Base-by-base conservation (phyloP, 2,329 filamentous ascomycete genomes). In the Arachnomyces sp. region DNA sequence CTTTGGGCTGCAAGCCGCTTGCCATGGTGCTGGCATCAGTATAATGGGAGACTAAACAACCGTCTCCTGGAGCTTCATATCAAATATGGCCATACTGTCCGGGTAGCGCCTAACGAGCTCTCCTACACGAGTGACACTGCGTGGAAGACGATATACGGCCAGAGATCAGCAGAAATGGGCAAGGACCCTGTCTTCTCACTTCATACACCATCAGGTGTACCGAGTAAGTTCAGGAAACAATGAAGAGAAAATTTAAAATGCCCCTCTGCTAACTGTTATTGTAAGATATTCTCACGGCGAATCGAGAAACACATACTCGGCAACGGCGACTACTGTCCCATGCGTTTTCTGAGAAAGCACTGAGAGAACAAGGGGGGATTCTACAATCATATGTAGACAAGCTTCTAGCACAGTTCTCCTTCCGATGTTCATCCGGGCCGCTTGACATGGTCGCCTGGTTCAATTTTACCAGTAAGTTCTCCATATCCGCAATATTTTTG, bases 71-170 rank as follows among this genome's bases (percentile, higher is more conserved):
- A 37, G 2, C 45, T 59, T 2, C 55, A 59, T 28, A 46, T 46
- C 7, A 36, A 41, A 11, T 56, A 57, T 30, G 56, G 56, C 3
- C 45, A 55, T 3, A 50, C 66, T 2, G 61, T 69, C 13, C 58
- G 67, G 2, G 57, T 66, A 11, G 52, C 55, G 1, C 68, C 68
- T 0, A 57, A 59, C 29, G 54, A 66, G 17, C 48, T 71, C 3
- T 62, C 56, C 13, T 65, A 62, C 44, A 52, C 53, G 15, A 45
- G 41, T 17, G 44, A 50, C 6, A 37, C 49, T 5, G 56, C 53
- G 13, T 63, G 56, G 57, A 58, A 58, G 36, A 56, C 56, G 6
- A 61, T 66, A 28, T 64, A 65, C 36, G 60, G 58, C 7, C 53
- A 55, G 31, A 53, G 56, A 50, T 33, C 55, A 52, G 5, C 42